Conservation (phyloP, 257 asterid genomes). For the Euphrasia confusa region DNA sequence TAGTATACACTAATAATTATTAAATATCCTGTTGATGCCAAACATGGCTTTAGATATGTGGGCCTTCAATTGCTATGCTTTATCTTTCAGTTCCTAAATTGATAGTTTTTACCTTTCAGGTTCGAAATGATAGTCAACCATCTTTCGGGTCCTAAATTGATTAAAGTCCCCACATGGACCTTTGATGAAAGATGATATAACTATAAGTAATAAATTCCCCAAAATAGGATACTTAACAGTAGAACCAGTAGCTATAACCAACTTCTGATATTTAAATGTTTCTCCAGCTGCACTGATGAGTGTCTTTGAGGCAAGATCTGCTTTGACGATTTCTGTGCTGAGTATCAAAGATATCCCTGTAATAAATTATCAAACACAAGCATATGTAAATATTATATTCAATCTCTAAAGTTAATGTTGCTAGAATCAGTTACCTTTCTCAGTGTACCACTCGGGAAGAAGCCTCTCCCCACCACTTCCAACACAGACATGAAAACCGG, state of each 20-base stretch:
- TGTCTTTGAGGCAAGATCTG: conserved; percentile 68
- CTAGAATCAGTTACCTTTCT: conserved; percentile 45
- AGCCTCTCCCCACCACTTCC: conserved; percentile 73
- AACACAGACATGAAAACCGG: conserved; percentile 80
- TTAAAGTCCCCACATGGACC: no score
- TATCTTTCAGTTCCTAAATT: no score
- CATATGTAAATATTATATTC: not conserved
- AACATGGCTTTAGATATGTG: no score
- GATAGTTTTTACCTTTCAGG: no score
- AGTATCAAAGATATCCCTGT: conserved; percentile 59
- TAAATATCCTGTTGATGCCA: no score
- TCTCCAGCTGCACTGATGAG: conserved; percentile 64
- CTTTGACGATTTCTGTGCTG: conserved; percentile 66
- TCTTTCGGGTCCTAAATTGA: no score
- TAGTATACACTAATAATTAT: no score
- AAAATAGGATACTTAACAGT: conserved; percentile 29
- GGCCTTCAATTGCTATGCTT: no score
- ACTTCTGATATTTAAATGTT: conserved; percentile 45
- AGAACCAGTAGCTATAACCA: conserved; percentile 83
- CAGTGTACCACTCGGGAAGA: conserved; percentile 73
- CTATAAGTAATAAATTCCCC: not conserved
- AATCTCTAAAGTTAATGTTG: not conserved
- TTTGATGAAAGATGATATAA: not conserved
- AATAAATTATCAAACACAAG: not conserved
- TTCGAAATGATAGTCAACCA: no score